Base-by-base conservation (phyloP, 148 eudicot genomes). In the Amaranthus palmeri region DNA sequence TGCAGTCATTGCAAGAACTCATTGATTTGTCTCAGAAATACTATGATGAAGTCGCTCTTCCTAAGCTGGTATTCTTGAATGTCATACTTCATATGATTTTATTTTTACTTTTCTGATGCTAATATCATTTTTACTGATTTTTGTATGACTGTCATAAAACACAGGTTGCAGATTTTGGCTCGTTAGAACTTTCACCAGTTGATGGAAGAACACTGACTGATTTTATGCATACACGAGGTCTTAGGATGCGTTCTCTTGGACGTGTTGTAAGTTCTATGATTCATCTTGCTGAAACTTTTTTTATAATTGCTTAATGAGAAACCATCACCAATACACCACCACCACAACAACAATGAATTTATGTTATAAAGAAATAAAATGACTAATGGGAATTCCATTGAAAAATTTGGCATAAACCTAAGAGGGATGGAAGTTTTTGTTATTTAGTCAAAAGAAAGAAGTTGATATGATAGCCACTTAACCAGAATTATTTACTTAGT, bases 151-250 rank as follows among this genome's bases (percentile, higher is more conserved):
- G 15, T 69, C 60, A 6, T 86, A 49, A 41, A 46, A 49, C n/a
- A 63, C 86, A 96, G 99, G 99, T 96, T 79, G 90, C 97, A 74
- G 99, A 96, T 88, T 96, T 96, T 85, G 99, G 99, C 76, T 96
- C 99, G 66, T 82, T 96, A 78, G 99, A 96, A 77, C 96, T 96
- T 72, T 96, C 99, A 45, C 99, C 99, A 46, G 99, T 96, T 62
- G 99, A 96, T 86, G 99, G 99, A 53, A 90, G 97, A 44, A 96
- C 99, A 36, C 73, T 96, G 68, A 92, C 99, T 72, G 99, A 96
- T 77, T 96, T 96, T 80, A 96, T 96, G 99, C 99, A 96, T 56
- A 96, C 99, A 65, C 88, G 99, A 85, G 99, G 99, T 73, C 97
- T 96, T 69, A 84, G 91, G 70, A 96, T 96, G 95, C 92, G 93